phyloP scores from a whole-genome alignment of 2,329 filamentous ascomycete species.

The Cytospora leucostoma region DNA sequence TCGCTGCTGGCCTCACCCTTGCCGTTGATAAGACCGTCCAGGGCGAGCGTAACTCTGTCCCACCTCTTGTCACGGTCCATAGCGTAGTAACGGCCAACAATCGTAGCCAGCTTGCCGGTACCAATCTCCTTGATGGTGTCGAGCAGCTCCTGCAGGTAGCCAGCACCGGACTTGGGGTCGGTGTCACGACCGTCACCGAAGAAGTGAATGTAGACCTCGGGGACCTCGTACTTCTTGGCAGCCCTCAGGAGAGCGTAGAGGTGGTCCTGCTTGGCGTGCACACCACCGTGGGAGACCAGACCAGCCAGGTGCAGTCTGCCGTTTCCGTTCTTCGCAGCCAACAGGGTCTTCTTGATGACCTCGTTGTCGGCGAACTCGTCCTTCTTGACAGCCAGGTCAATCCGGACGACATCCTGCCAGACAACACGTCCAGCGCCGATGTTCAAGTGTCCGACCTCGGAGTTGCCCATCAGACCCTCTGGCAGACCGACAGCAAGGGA shows the following conservation, averaged over 20 bases:
- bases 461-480: conserved; percentile 98
- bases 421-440: conserved; percentile 97
- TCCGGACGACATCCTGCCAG: conserved; percentile 97
- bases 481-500: conserved; percentile 94
- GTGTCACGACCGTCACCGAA: conserved; percentile 98
- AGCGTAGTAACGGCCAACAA: conserved; percentile 95
- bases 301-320: conserved; percentile 91
- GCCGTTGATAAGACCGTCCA: conserved; percentile 83
- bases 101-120: conserved; percentile 82
- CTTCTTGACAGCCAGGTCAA: conserved; percentile 90
- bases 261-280: conserved; percentile 95
- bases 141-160: conserved; percentile 84
- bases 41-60: conserved; percentile 87
- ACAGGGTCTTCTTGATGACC: conserved; percentile 75
- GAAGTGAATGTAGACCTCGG: conserved; percentile 97
- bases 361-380: conserved; percentile 74
- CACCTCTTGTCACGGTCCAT: conserved; percentile 99
- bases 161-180: conserved; percentile 89
- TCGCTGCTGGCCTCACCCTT: conserved; percentile 86
- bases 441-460: conserved; percentile 97
- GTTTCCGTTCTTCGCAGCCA: conserved; percentile 80
- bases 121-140: conserved; percentile 82
- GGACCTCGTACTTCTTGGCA: conserved; percentile 83
- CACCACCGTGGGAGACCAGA: conserved; percentile 92
- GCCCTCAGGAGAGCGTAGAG: conserved; percentile 84